Evolutionary conservation across 495 filamentous ascomycete genomes (phyloP), one percentile per base, ranked within the genome.

Genomic region (Rostrohypoxylon terebratum): DNA sequence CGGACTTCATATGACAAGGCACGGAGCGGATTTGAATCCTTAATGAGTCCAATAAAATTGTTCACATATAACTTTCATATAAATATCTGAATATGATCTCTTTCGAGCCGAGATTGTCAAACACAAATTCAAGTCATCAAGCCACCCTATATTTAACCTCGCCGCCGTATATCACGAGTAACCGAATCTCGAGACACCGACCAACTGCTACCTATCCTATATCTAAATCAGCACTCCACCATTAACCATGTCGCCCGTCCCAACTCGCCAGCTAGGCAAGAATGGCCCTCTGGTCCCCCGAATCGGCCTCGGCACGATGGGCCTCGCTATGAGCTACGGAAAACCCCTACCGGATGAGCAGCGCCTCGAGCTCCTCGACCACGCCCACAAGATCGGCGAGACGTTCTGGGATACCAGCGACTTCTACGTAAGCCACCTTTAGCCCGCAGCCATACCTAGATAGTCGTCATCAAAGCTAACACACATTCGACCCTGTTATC

Each of bases 321-420:
- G 87, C 14, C 66, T 84, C 18, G 81, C 83, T 25, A 80, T 81
- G 23, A 72, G 74, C 40, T 88, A 88, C 66, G 85, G 85, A 7
- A 42, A 71, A 1, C 23, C 73, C 5, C 63, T 78, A 1, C 64
- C 75, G 16, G 82, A 86, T 51, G 81, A 84, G 53, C 80, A 85
- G 53, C 81, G 85, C 28, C 80, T 88, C 55, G 71, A 64, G 5
- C 18, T 88, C 31, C 83, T 87, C 0, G 85, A 88, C 69, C 82
- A 81, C 14, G 86, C 84, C 10, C 71, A 86, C 60, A 79, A 86
- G 44, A 75, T 85, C 25, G 89, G 89, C 0, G 79, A 84, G 58
- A 84, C 63, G 0, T 86, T 86, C 64, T 91, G 89, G 89, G 90
- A 91, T 72, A 84, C 81, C 13, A 84, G 89, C 23, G 85, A 91